These are phyloP conservation scores for Mitragyna speciosa DNA, from an alignment of 257 asterid genomes.

Conservation along the genomic window DNA sequence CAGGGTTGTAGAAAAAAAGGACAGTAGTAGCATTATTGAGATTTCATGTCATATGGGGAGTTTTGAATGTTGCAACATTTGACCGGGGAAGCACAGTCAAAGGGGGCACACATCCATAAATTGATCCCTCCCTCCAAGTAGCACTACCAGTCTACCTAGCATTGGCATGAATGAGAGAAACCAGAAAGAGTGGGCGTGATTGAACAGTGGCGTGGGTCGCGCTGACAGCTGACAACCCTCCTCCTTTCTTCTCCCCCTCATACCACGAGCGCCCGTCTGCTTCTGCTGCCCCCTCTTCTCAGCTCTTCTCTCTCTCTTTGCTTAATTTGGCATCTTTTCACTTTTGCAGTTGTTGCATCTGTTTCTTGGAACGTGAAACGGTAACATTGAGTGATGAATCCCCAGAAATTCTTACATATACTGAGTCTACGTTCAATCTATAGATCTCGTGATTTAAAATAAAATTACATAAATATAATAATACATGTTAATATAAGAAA, in stretches of 20 bases:
- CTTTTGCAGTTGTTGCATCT: too few relatives aligned
- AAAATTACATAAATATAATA: too few relatives aligned
- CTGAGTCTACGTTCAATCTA: too few relatives aligned
- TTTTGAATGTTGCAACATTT: conserved; percentile 1
- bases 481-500: too few relatives aligned
- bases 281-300: neutral
- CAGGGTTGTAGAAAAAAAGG: neutral
- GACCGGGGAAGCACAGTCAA: conserved; percentile 2
- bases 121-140: neutral
- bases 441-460: too few relatives aligned
- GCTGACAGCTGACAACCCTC: conserved; percentile 30
- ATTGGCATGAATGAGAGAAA: conserved; percentile 15
- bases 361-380: too few relatives aligned
- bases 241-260: neutral
- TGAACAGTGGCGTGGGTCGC: conserved; percentile 36
- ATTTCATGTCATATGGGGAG: neutral
- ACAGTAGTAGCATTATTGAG: neutral
- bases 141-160: neutral
- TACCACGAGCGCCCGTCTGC: conserved; percentile 16
- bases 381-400: too few relatives aligned
- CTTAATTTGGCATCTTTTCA: neutral
- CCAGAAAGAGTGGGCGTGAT: conserved; percentile 33
- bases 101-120: conserved; percentile 1
- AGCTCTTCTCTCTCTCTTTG: neutral
- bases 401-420: too few relatives aligned